phyloP scores from a whole-genome alignment of 345 rosid genomes.

The Gossypium thurberi region DNA sequence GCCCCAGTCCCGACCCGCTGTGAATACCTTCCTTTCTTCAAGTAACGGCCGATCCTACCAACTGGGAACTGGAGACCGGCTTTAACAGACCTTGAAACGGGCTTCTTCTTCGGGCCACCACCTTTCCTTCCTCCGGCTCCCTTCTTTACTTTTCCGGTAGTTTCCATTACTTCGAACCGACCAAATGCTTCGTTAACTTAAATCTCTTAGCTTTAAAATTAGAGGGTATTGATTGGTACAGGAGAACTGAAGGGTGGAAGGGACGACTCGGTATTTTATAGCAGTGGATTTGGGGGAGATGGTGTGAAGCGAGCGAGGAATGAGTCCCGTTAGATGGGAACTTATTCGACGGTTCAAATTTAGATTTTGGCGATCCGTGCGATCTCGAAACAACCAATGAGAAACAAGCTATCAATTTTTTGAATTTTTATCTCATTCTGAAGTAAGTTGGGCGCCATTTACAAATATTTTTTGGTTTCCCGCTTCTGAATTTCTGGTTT shows the following conservation, averaged over 20 bases:
- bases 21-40: slow-evolving; percentile 71
- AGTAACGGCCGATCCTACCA: slow-evolving; percentile 68
- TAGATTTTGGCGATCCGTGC: not conserved
- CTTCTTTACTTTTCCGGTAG: slow-evolving; percentile 45
- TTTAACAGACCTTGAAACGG: slow-evolving; percentile 62
- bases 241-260: not conserved
- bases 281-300: not conserved
- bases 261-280: not conserved
- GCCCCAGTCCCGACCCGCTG: slow-evolving; percentile 70
- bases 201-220: not conserved
- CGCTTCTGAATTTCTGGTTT: not conserved
- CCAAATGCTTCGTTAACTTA: not conserved
- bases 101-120: slow-evolving; percentile 74
- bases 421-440: not conserved
- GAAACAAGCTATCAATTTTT: not conserved
- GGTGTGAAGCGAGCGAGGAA: not conserved
- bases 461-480: not conserved
- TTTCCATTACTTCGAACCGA: slow-evolving; percentile 31
- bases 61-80: slow-evolving; percentile 79
- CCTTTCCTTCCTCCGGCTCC: slow-evolving; percentile 66
- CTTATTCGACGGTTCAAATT: not conserved
- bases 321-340: not conserved
- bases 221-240: not conserved
- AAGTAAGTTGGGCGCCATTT: slow-evolving; percentile 1
- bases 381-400: not conserved